These are phyloP conservation scores for Vishniacozyma victoriae DNA, from an alignment of 768 basidiomycete genomes.

Conservation along the genomic window DNA sequence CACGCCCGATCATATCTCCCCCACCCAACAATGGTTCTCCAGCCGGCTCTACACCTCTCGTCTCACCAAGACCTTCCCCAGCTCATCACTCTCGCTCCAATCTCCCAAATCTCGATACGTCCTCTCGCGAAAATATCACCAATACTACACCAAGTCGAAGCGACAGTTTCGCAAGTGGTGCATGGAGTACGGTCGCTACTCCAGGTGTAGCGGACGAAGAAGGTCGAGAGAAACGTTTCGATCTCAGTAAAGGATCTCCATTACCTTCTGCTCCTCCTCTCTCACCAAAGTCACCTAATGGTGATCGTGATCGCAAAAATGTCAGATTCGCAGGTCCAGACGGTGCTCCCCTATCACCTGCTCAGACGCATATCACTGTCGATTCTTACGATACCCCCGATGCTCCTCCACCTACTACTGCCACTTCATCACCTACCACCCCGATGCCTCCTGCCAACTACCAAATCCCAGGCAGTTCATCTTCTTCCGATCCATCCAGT, in stretches of 20 bases:
- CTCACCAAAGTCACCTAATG: conserved; percentile 6
- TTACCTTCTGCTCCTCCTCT: conserved; percentile 17
- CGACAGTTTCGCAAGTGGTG: conserved; percentile 51
- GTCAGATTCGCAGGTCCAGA: conserved; percentile 46
- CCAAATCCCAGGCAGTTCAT: conserved; percentile 17
- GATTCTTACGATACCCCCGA: conserved; percentile 37
- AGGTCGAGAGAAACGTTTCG: conserved; percentile 21
- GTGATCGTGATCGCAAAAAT: conserved; percentile 43
- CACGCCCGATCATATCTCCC: conserved; percentile 3
- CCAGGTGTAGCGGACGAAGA: conserved; percentile 53
- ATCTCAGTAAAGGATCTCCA: conserved; percentile 9
- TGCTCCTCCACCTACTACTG: conserved; percentile 37
- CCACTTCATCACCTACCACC: conserved; percentile 14
- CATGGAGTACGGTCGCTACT: conserved; percentile 72
- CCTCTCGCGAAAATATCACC: conserved; percentile 3
- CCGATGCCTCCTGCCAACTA: conserved; percentile 6
- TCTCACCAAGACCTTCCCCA: conserved; percentile 26
- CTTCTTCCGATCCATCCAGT: conserved; percentile 9
- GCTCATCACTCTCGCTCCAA: conserved; percentile 3
- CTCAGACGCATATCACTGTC: conserved; percentile 32
- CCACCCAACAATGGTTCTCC: conserved; percentile 4
- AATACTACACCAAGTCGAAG: conserved; percentile 15
- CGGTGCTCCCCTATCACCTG: conserved; percentile 42
- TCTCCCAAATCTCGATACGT: conserved; percentile 17
- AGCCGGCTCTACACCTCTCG: conserved; percentile 14